phyloP scores from a whole-genome alignment of 495 filamentous ascomycete species.

The Darksidea phi region DNA sequence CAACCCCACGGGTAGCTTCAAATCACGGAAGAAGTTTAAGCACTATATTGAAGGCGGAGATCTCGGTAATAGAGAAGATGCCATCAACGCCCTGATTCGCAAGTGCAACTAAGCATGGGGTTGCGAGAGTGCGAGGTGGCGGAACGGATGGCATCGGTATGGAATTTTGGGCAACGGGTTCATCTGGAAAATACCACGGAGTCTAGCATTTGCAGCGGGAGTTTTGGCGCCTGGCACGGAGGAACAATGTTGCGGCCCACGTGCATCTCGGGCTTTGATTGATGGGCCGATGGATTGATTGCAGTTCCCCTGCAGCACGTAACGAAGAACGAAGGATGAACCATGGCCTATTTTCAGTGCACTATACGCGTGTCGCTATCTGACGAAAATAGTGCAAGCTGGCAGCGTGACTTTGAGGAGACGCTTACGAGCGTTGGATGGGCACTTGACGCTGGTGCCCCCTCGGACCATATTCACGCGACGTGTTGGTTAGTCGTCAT shows the following conservation, averaged over 20 bases:
- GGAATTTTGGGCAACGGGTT: not conserved
- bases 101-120: no score
- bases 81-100: conserved; percentile 88
- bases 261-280: not conserved
- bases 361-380: no score
- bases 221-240: not conserved
- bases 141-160: not conserved
- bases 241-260: not conserved
- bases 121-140: not conserved
- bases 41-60: conserved; percentile 99
- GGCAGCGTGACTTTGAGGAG: no score
- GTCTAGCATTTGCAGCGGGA: not conserved
- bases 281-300: not conserved
- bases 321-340: no score
- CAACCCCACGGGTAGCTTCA: conserved; percentile 96
- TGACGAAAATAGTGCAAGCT: no score
- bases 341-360: no score
- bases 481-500: not conserved
- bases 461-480: not conserved
- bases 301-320: not conserved
- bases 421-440: no score
- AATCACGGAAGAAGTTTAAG: conserved; percentile 96
- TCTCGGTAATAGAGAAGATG: conserved; percentile 95
- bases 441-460: not conserved
- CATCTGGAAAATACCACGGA: not conserved